Conservation (phyloP, 2,329 filamentous ascomycete genomes). For the Venturia carpophila region DNA sequence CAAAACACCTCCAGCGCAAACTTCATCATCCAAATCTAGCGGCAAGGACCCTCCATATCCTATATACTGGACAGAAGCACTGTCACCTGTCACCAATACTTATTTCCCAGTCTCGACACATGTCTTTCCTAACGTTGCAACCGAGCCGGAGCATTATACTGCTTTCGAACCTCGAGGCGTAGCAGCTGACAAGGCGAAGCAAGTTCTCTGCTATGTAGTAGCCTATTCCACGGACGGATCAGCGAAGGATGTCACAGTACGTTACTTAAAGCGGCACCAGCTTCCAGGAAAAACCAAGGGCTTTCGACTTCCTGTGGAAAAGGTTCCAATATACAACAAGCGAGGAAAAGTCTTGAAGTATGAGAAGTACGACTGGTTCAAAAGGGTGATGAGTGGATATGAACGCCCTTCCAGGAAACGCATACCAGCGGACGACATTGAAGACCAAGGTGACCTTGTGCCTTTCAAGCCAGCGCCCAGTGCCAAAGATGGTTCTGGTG, state of each 20-base stretch:
- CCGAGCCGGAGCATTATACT: slow-evolving; percentile 62
- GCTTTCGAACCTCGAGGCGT: slow-evolving; percentile 74
- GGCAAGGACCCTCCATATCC: slow-evolving; percentile 76
- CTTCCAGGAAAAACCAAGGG: slow-evolving; percentile 89
- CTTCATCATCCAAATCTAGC: slow-evolving; percentile 43
- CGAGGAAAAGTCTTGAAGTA: slow-evolving; percentile 70
- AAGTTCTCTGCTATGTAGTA: slow-evolving; percentile 83
- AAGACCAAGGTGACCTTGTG: slow-evolving; percentile 70
- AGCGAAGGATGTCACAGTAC: slow-evolving; percentile 87
- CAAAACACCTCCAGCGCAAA: slow-evolving; percentile 45
- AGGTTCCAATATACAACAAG: slow-evolving; percentile 69
- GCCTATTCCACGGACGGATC: slow-evolving; percentile 77
- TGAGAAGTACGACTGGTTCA: slow-evolving; percentile 84
- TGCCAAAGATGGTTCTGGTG: slow-evolving; percentile 64
- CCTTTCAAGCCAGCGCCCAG: slow-evolving; percentile 54
- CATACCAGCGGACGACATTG: slow-evolving; percentile 68
- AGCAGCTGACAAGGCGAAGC: slow-evolving; percentile 77
- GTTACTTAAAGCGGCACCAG: slow-evolving; percentile 74
- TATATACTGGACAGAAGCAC: slow-evolving; percentile 86
- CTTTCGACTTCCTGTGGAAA: slow-evolving; percentile 67
- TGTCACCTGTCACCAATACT: slow-evolving; percentile 72
- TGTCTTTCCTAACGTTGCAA: slow-evolving; percentile 56
- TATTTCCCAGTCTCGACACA: slow-evolving; percentile 62
- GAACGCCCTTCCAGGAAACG: slow-evolving; percentile 43
- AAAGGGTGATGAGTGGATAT: slow-evolving; percentile 68